These are phyloP conservation scores for Lipomyces mesembrius DNA, from an alignment of 805 yeast genomes.

Conservation along the genomic window DNA sequence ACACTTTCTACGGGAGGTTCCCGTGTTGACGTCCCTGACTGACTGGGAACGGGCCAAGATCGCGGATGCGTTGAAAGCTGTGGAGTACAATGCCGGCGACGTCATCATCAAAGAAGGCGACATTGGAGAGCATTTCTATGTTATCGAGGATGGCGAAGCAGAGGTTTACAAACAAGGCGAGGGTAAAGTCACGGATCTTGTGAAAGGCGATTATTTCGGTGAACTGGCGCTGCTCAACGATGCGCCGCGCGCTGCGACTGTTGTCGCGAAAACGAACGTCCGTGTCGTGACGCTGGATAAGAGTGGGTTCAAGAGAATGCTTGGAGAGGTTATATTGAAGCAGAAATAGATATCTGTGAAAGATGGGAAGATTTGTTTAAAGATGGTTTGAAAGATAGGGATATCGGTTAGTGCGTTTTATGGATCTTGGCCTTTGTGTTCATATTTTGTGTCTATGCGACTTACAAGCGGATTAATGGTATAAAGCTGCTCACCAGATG, in stretches of 20 bases:
- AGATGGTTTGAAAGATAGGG: neutral
- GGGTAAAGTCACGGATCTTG: constrained; percentile 63
- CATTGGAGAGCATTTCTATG: constrained; percentile 71
- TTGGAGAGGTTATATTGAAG: constrained; percentile 72
- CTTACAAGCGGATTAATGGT: neutral
- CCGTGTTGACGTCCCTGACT: constrained; percentile 72
- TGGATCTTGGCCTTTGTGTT: neutral
- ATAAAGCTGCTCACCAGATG: neutral
- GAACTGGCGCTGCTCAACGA: constrained; percentile 93
- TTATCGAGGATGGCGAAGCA: constrained; percentile 82
- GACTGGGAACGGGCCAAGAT: constrained; percentile 84
- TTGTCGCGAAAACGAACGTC: constrained; percentile 71
- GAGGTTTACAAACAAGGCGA: constrained; percentile 66
- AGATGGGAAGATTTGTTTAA: neutral
- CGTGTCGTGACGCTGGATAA: constrained; percentile 92
- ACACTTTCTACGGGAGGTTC: constrained; percentile 82
- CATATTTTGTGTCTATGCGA: neutral
- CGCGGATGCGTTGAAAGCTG: constrained; percentile 91
- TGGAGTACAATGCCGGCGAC: constrained; percentile 69
- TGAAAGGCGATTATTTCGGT: constrained; percentile 92
- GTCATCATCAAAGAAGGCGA: constrained; percentile 87
- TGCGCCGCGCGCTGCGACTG: constrained; percentile 92
- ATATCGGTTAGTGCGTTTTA: neutral
- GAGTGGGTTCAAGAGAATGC: constrained; percentile 87
- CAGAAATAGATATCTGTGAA: neutral